These are phyloP conservation scores for Chalciporus sphaerocephalus DNA, from an alignment of 768 basidiomycete genomes.

Conservation along the genomic window DNA sequence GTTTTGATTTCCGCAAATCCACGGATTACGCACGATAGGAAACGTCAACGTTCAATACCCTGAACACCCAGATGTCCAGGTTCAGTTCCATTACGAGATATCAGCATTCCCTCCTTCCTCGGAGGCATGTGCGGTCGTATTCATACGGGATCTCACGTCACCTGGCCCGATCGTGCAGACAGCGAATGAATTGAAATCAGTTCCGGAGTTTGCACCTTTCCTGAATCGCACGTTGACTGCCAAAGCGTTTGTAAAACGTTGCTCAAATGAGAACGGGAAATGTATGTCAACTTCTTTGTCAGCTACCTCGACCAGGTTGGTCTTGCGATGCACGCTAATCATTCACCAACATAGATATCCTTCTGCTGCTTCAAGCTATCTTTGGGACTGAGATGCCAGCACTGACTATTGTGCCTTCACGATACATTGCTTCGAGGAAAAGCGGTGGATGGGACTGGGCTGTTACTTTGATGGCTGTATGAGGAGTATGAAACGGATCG, in stretches of 20 bases:
- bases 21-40: constrained; percentile 8
- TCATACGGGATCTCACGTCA: constrained; percentile 31
- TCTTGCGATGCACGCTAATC: neutral
- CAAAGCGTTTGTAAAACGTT: constrained; percentile 24
- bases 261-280: constrained; percentile 1
- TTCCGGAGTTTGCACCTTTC: constrained; percentile 19
- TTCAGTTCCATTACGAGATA: constrained; percentile 43
- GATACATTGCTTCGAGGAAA: constrained; percentile 18
- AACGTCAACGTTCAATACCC: constrained; percentile 7
- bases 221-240: constrained; percentile 18
- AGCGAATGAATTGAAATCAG: constrained; percentile 11
- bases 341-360: constrained; percentile 9
- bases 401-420: constrained; percentile 23
- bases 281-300: constrained; percentile 14
- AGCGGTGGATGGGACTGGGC: constrained; percentile 27
- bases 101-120: constrained; percentile 40
- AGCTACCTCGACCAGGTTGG: neutral
- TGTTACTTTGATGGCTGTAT: constrained; percentile 28
- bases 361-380: constrained; percentile 17
- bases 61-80: constrained; percentile 3
- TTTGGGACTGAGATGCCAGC: constrained; percentile 26
- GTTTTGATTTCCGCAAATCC: neutral
- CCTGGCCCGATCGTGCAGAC: constrained; percentile 4
- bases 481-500: neutral
- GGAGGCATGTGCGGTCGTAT: constrained; percentile 44